Percentiles rank a stretch among this genome's conserved stretches.
Conservation (phyloP, 495 filamentous ascomycete species). For the Rostrohypoxylon terebratum region DNA sequence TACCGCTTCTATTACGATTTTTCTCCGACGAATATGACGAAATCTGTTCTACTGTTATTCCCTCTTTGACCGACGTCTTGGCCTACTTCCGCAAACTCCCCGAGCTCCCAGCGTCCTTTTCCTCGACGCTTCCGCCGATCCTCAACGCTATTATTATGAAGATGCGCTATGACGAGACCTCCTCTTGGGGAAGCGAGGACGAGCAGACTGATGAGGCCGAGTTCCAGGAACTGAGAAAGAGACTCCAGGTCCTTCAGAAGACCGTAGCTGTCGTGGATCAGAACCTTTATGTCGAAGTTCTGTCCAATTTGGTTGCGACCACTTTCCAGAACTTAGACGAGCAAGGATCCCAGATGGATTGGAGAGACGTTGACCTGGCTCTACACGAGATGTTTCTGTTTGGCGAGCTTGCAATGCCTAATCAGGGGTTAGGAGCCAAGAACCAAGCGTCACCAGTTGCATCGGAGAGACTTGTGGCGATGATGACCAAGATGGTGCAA, state of each 20-base stretch:
- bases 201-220: conserved; percentile 98
- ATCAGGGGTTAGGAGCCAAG: conserved; percentile 85
- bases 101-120: conserved; percentile 73
- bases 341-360: conserved; percentile 79
- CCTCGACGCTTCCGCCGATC: conserved; percentile 83
- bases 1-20: conserved; percentile 87
- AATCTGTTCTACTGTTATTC: conserved; percentile 92
- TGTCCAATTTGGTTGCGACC: conserved; percentile 82
- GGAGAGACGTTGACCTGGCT: conserved; percentile 96
- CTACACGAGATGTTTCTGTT: conserved; percentile 97
- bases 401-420: conserved; percentile 88
- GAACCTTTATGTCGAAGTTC: conserved; percentile 82
- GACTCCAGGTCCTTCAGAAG: conserved; percentile 89
- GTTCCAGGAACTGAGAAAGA: conserved; percentile 92
- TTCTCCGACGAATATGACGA: conserved; percentile 99
- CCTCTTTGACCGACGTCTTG: conserved; percentile 88
- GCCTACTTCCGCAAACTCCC: conserved; percentile 84
- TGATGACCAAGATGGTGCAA: conserved; percentile 95
- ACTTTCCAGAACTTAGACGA: conserved; percentile 82
- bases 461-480: conserved; percentile 79
- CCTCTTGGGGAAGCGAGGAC: conserved; percentile 92
- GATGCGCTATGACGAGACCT: conserved; percentile 96
- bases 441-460: conserved; percentile 78
- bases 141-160: conserved; percentile 91
- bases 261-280: conserved; percentile 87